Evolutionary conservation across 2,329 filamentous ascomycete genomes (phyloP), one percentile per base, ranked within the genome.

Genomic region (Bipolaris gigantea): DNA sequence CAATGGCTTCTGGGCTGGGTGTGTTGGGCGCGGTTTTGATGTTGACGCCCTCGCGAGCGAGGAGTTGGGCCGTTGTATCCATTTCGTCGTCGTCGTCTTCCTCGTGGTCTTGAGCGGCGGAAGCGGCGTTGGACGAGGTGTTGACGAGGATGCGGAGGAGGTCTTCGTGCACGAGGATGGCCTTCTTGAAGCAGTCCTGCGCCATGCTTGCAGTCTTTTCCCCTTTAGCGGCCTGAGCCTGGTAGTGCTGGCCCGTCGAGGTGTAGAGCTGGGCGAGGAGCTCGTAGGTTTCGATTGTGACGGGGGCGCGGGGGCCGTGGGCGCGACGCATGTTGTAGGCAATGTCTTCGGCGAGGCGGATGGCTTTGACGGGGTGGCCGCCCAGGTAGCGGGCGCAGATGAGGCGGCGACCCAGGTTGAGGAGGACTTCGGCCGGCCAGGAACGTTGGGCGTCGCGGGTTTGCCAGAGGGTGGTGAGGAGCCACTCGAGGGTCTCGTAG

Each of bases 251-350:
- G 7, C 68, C 75, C 7, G 71, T 71, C 11, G 66, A 70, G 5
- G 79, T 81, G 72, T 80, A 82, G 1, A 83, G 73, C 33, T 78
- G 72, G 0, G 79, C 79, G 5, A 83, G 76, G 10, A 83, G 70
- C 58, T 77, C 76, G 56, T 76, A 80, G 60, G 80, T 78, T 49
- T 81, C 77, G 48, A 82, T 64, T 0, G 80, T 81, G 25, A 77
- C 72, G 0, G 74, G 73, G 40, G 81, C 76, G 8, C 76, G 74
- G 27, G 76, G 75, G 4, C 81, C 81, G 67, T 80, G 80, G 5
- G 80, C 80, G 19, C 81, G 79, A 10, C 79, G 78, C 57, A 83
- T 74, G 63, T 83, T 83, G 73, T 83, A 83, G 35, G 78, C 79
- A 52, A 83, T 82, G 63, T 81, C 79, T 62, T 81, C 81, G 66